phyloP scores from a whole-genome alignment of 371 early-diverging fungal species.

The Blakeslea trispora region DNA sequence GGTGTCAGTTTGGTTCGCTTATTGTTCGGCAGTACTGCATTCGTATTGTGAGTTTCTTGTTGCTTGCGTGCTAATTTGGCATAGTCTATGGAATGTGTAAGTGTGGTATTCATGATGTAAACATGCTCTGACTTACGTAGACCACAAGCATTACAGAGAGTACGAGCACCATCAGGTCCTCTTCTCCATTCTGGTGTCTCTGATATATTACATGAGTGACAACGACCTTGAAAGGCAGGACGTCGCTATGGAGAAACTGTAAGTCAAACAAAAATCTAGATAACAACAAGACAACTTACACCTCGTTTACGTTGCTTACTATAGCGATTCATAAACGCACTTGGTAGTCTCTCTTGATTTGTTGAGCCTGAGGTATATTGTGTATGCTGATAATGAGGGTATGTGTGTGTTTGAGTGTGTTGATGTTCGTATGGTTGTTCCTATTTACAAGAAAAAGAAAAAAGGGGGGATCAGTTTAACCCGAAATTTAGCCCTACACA shows the following conservation, averaged over 20 bases:
- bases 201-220: conserved; percentile 63
- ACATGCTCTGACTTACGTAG: conserved; percentile 44
- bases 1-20: too few species aligned
- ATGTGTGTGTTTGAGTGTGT: not conserved
- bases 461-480: too few species aligned
- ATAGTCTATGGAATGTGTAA: too few species aligned
- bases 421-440: too few species aligned
- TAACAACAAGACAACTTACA: conserved; percentile 4
- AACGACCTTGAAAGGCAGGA: conserved; percentile 50
- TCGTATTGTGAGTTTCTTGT: not conserved
- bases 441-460: too few species aligned
- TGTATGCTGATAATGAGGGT: conserved; percentile 2
- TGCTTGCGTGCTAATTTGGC: conserved; percentile 9
- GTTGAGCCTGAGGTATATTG: conserved; percentile 2
- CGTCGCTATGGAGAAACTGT: conserved; percentile 29
- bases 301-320: conserved; percentile 9
- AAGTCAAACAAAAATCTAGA: not conserved
- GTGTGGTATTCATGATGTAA: too few species aligned
- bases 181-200: conserved; percentile 75
- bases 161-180: conserved; percentile 69
- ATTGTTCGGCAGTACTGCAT: too few species aligned
- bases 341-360: conserved; percentile 2
- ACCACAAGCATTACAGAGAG: conserved; percentile 72
- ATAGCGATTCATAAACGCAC: not conserved
- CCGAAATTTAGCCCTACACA: too few species aligned